These are phyloP conservation scores for Neospermospora avenae DNA, from an alignment of 2,329 filamentous ascomycete genomes.

Conservation along the genomic window DNA sequence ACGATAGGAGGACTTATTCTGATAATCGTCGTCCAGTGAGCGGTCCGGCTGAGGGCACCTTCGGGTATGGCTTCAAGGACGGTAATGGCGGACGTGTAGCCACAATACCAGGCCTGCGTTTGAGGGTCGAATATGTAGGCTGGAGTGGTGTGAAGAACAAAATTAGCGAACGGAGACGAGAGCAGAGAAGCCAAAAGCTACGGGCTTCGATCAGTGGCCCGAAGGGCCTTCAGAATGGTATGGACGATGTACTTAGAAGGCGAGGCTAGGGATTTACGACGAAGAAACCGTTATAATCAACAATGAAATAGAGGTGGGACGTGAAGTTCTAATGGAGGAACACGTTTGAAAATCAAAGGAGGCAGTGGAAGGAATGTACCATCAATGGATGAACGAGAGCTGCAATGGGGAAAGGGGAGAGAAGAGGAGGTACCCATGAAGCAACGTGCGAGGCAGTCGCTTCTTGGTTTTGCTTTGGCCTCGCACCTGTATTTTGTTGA, in stretches of 20 bases:
- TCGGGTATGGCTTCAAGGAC: constrained; percentile 32
- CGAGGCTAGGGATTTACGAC: neutral
- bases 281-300: neutral
- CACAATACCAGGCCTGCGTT: constrained; percentile 36
- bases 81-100: constrained; percentile 30
- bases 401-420: constrained; percentile 4
- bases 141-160: constrained; percentile 52
- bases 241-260: constrained; percentile 32
- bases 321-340: neutral
- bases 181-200: constrained; percentile 56
- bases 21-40: constrained; percentile 7
- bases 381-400: neutral
- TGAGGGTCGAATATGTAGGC: constrained; percentile 47
- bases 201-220: constrained; percentile 59
- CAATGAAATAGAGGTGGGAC: neutral
- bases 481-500: neutral
- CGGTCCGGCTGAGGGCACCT: constrained; percentile 20
- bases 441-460: neutral
- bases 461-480: neutral
- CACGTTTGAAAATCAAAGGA: no score
- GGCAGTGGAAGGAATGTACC: neutral
- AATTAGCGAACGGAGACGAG: constrained; percentile 55
- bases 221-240: constrained; percentile 36
- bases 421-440: neutral
- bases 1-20: constrained; percentile 15